These are phyloP conservation scores for Basipetospora chlamydospora DNA, from an alignment of 2,329 filamentous ascomycete genomes.

Conservation along the genomic window DNA sequence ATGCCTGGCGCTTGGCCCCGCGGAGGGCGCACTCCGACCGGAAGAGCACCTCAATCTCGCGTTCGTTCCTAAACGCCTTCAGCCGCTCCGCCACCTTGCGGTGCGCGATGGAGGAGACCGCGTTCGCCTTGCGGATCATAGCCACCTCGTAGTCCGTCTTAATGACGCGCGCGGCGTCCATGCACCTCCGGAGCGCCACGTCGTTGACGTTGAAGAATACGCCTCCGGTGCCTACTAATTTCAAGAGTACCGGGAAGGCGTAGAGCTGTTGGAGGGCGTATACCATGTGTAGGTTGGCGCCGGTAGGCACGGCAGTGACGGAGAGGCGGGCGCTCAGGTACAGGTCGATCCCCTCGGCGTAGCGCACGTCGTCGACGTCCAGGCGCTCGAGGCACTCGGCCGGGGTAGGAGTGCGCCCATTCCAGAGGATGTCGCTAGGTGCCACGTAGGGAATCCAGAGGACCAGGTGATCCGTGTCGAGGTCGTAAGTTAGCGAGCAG, in stretches of 20 bases:
- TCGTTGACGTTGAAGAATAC: too few species aligned
- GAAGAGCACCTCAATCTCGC: conserved; percentile 71
- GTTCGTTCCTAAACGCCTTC: conserved; percentile 54
- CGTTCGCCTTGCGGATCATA: conserved; percentile 68
- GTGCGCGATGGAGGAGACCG: conserved; percentile 66
- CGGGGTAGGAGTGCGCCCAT: conserved; percentile 43
- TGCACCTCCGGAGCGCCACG: conserved; percentile 47
- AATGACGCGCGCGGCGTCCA: conserved; percentile 66
- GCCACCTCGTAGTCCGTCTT: conserved; percentile 80
- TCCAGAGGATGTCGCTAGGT: conserved; percentile 46
- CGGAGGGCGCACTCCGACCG: conserved; percentile 54
- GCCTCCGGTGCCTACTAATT: too few species aligned
- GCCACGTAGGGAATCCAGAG: conserved; percentile 63
- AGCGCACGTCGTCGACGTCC: conserved; percentile 59
- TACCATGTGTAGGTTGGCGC: conserved; percentile 31
- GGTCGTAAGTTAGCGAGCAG: conserved; percentile 42
- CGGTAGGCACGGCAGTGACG: conserved; percentile 22
- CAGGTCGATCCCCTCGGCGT: conserved; percentile 36
- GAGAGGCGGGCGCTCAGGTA: conserved; percentile 25
- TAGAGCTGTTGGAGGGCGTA: conserved; percentile 26
- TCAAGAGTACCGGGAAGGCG: conserved; percentile 16
- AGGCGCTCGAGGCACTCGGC: conserved; percentile 47
- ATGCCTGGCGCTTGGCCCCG: conserved; percentile 66
- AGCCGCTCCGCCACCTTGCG: conserved; percentile 53
- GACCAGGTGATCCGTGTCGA: conserved; percentile 44